Conservation (phyloP, 768 basidiomycete genomes). For the Boletus vinaceobasis region DNA sequence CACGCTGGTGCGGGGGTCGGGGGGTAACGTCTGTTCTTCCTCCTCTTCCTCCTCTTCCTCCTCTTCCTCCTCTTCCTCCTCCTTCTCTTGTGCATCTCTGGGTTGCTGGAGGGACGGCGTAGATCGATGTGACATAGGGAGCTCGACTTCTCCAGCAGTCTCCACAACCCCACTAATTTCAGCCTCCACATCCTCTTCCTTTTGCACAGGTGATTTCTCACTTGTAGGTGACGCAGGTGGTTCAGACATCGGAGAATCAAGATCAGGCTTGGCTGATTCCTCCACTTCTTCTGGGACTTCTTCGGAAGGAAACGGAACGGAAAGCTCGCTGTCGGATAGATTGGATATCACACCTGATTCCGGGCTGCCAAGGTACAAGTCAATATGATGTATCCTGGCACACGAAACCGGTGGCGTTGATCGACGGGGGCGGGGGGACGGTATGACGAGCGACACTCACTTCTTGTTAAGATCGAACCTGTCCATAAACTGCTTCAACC, state of each 20-base stretch:
- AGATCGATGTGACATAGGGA: conserved; percentile 11
- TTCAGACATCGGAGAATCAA: conserved; percentile 34
- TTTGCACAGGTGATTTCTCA: conserved; percentile 20
- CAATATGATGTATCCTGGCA: conserved; percentile 3
- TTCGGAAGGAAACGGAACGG: conserved; percentile 16
- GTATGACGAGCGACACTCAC: conserved; percentile 34
- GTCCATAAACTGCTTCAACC: conserved; percentile 49
- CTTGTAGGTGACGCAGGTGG: conserved; percentile 29
- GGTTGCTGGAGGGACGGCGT: conserved; percentile 16
- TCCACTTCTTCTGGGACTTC: conserved; percentile 5
- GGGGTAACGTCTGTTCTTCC: conserved; percentile 3
- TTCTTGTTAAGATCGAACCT: conserved; percentile 52
- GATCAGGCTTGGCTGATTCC: conserved; percentile 16
- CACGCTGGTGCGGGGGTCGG: not conserved
- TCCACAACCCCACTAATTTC: conserved; percentile 19
- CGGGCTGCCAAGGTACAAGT: conserved; percentile 28
- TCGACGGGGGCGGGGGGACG: not conserved
- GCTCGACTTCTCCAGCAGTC: conserved; percentile 8
- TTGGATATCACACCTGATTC: conserved; percentile 41
- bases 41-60: conserved; percentile 16
- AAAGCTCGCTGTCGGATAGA: conserved; percentile 34
- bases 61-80: conserved; percentile 16
- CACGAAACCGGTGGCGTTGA: not conserved
- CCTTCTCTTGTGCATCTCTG: conserved; percentile 3
- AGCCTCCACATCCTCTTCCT: conserved; percentile 25